A percentile compares a stretch with the other conserved stretches of the same genome.
Conservation (phyloP, 208 protist species). For the Wallacemonas sp. region DNA sequence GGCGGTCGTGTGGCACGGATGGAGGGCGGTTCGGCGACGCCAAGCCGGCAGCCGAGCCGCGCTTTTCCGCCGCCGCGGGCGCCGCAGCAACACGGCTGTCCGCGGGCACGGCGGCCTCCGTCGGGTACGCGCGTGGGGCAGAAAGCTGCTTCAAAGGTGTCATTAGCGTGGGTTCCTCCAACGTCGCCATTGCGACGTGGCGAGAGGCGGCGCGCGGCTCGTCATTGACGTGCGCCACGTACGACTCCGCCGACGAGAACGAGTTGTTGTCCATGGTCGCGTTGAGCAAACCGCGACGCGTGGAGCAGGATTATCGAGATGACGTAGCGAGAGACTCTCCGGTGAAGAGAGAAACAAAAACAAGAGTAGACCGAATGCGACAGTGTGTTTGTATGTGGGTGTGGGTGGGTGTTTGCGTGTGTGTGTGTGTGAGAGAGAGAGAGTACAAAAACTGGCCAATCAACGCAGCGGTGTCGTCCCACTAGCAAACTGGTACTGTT, state of each 20-base stretch:
- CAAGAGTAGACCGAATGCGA: too few relatives aligned
- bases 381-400: too few relatives aligned
- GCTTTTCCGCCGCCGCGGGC: neutral
- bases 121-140: neutral
- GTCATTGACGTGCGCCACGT: conserved; percentile 31
- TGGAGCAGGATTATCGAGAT: too few relatives aligned
- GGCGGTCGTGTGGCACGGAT: conserved; percentile 1
- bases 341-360: too few relatives aligned
- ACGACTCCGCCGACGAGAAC: conserved; percentile 20
- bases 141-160: neutral
- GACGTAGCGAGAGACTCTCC: too few relatives aligned
- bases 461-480: too few relatives aligned
- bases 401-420: too few relatives aligned
- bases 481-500: too few relatives aligned
- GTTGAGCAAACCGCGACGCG: too few relatives aligned
- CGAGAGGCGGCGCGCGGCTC: neutral
- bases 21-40: neutral
- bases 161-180: neutral
- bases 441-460: too few relatives aligned
- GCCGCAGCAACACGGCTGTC: neutral
- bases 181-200: neutral
- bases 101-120: neutral
- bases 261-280: conserved; percentile 14
- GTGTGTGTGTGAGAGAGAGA: too few relatives aligned
- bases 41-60: neutral